These are phyloP conservation scores for Rubroboletus pulcherrimus DNA, from an alignment of 768 basidiomycete genomes.

Conservation along the genomic window DNA sequence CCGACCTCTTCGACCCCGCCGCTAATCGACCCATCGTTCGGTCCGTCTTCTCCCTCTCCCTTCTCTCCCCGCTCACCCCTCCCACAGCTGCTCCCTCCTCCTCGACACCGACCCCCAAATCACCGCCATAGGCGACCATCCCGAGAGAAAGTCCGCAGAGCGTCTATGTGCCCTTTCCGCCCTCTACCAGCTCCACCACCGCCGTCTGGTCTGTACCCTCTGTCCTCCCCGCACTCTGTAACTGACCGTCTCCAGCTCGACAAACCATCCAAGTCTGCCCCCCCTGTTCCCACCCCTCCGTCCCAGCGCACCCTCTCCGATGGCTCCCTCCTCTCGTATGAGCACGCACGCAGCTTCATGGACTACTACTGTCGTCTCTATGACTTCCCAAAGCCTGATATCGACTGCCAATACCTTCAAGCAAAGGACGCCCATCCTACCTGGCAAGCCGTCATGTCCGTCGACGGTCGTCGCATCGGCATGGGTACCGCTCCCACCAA, in stretches of 20 bases:
- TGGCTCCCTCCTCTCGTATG: constrained; percentile 58
- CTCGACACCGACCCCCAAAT: constrained; percentile 36
- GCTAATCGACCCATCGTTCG: constrained; percentile 17
- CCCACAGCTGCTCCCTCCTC: constrained; percentile 20
- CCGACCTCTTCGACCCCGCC: constrained; percentile 12
- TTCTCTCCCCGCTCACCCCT: constrained; percentile 3
- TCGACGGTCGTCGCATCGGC: constrained; percentile 78
- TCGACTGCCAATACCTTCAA: constrained; percentile 46
- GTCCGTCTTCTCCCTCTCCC: constrained; percentile 7
- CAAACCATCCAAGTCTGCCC: constrained; percentile 23
- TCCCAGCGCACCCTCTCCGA: constrained; percentile 50
- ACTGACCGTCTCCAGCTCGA: constrained; percentile 25
- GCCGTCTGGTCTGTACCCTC: constrained; percentile 55
- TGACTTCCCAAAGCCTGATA: constrained; percentile 67
- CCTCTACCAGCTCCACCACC: constrained; percentile 61
- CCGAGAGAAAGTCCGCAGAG: constrained; percentile 60
- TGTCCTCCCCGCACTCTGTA: not conserved
- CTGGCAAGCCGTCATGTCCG: constrained; percentile 77
- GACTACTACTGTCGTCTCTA: constrained; percentile 89
- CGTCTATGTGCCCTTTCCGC: constrained; percentile 74
- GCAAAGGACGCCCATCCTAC: constrained; percentile 17
- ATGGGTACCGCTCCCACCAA: constrained; percentile 67
- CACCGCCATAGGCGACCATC: constrained; percentile 59
- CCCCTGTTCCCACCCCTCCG: not conserved
- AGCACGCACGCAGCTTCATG: constrained; percentile 84